Evolutionary conservation across 1,139 yeast genomes (phyloP), one percentile per base, ranked within the genome.

Genomic region (Protomyces macrosporus): DNA sequence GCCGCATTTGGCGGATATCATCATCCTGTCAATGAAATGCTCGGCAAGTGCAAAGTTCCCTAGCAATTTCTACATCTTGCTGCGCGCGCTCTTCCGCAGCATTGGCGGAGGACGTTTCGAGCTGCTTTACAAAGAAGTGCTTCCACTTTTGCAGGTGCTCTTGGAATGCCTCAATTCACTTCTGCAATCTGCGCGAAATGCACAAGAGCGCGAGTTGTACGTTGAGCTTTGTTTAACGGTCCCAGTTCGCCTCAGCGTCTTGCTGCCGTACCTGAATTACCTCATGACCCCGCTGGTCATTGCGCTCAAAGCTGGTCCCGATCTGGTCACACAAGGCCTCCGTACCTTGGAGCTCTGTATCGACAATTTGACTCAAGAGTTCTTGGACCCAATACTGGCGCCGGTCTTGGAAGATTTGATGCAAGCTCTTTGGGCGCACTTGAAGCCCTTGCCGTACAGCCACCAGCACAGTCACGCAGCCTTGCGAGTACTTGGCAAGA

Each of bases 71-170:
- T 90, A 95, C 67, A 89, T 90, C 71, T 78, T 95, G 71, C 87
- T 95, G 30, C 80, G 98, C 71, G 89, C 96, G 0, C 77, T 95
- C 59, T 95, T 95, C 78, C 81, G 98, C 74, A 88, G 96, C 72
- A 91, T 95, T 55, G 95, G 97, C 55, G 98, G 98, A 56, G 98
- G 98, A 3, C 81, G 97, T 67, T 91, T 91, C 73, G 98, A 93
- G 74, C 84, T 86, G 65, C 79, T 95, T 35, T 93, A 93, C 77
- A 89, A 95, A 70, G 97, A 93, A 68, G 91, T 95, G 23, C 81
- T 90, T 78, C 98, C 98, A 0, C 80, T 95, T 45, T 77, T 95
- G 40, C 98, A 95, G 59, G 90, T 88, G 1, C 77, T 95, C 51
- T 78, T 95, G 61, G 97, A 90, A 69, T 87, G 95, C 5, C 80